These are phyloP conservation scores for Dispira parvispora DNA, from an alignment of 192 early-diverging fungal species.

Conservation along the genomic window DNA sequence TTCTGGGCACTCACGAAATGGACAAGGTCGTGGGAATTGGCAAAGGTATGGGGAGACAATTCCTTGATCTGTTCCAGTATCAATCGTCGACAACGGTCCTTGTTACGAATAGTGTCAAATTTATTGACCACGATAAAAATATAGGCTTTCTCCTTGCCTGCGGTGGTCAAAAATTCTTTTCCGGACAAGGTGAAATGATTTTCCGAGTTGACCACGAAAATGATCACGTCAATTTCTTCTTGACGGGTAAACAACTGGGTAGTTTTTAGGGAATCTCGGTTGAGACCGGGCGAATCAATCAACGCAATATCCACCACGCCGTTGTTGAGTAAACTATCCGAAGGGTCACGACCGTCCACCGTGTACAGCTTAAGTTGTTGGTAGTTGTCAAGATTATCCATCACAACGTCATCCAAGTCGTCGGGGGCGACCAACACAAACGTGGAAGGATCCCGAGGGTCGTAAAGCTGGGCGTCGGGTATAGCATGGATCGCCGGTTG, in stretches of 20 bases:
- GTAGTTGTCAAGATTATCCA: conserved; percentile 62
- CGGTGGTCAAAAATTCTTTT: conserved; percentile 88
- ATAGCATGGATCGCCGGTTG: conserved; percentile 90
- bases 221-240: conserved; percentile 97
- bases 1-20: conserved; percentile 78
- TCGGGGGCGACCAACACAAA: conserved; percentile 49
- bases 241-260: conserved; percentile 92
- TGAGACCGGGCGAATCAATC: conserved; percentile 97
- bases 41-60: conserved; percentile 86
- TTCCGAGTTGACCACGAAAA: conserved; percentile 98
- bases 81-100: conserved; percentile 83
- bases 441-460: conserved; percentile 49
- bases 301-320: conserved; percentile 90
- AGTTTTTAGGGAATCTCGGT: conserved; percentile 96
- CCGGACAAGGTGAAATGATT: conserved; percentile 99
- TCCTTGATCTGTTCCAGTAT: conserved; percentile 95
- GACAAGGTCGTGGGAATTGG: conserved; percentile 76
- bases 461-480: conserved; percentile 44
- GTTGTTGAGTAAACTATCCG: conserved; percentile 75
- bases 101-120: conserved; percentile 87
- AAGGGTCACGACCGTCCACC: conserved; percentile 38
- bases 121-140: conserved; percentile 98
- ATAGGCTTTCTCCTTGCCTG: conserved; percentile 96
- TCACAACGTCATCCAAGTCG: conserved; percentile 65
- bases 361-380: conserved; percentile 90